Base-by-base conservation (phyloP, 2,329 filamentous ascomycete species). In the Dendrostoma leiphaemia region DNA sequence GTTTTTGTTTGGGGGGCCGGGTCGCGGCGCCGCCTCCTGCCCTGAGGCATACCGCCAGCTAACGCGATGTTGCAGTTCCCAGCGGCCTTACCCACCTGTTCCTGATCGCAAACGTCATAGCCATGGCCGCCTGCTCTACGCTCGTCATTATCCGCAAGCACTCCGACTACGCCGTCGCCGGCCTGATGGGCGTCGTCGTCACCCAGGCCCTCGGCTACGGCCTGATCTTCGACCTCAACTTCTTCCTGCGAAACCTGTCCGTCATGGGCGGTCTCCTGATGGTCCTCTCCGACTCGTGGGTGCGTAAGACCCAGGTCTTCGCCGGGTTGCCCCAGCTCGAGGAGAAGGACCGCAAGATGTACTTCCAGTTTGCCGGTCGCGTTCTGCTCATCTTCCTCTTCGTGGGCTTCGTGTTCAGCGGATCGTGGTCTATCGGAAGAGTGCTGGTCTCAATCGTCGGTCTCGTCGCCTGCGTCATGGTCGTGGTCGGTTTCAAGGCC, bases 271-370 rank as follows among this genome's bases (percentile, higher is more conserved):
- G 94, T 57, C 83, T 99, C 41, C 82, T 99, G 65, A 97, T 99
- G 94, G 94, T 99, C 19, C 82, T 99, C 45, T 97, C 92, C 37
- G 94, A 99, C 76, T 96, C 90, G 54, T 97, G 93, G 91, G 91
- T 97, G 61, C 89, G 92, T 75, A 97, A 97, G 85, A 90, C 86
- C 71, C 96, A 97, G 77, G 93, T 92, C 3, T 96, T 96, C 59
- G 94, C 94, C 45, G 94, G 94, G 45, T 82, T 99, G 50, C 94
- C 94, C 46, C 85, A 90, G 72, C 83, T 99, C 50, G 94, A 97
- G 70, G 94, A 99, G 81, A 97, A 97, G 85, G 94, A 99, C 73
- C 90, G 92, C 76, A 99, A 97, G 83, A 97, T 97, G 93, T 99
- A 99, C 81, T 95, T 99, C 77, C 94, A 97, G 83, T 87, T 99